Base-by-base conservation (phyloP, 495 filamentous ascomycete genomes). In the Venustampulla echinocandica region DNA sequence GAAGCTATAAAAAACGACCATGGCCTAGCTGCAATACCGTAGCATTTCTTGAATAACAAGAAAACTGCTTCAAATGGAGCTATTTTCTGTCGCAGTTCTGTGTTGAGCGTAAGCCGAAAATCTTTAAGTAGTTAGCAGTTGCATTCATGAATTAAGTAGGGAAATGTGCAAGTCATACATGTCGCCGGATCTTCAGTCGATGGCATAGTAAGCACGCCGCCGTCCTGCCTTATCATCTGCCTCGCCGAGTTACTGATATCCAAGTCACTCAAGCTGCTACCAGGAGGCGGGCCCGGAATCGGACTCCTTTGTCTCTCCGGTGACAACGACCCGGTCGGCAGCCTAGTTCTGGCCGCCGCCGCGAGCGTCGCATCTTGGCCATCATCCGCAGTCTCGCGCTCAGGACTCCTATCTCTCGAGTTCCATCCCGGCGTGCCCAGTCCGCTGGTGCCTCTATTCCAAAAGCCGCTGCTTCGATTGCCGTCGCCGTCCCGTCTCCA, bases 71-170 rank as follows among this genome's bases (percentile, higher is more conserved):
- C 85, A 51, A 94, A 82, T 22, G 86, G 85, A 60, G 93, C 87
- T 40, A 82, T 84, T 23, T 85, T 76, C 56, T 94, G 87, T 53
- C 87, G 84, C 17, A 93, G 84, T 67, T 95, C 89, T 51, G 87
- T 84, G 47, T 84, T 75, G 34, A 90, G 68, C 25, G 84, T 81
- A 56, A 95, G 90, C 49, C 89, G 85, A 50, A 95, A 82, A 64
- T 90, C 88, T 93, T 54, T 17, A 9, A 32, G 44, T 47, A 13
- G 30, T 55, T 24, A 55, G 47, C 36, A 41, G 4, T n/a, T n/a
- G n/a, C n/a, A n/a, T n/a, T 32, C 25, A 20, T 44, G 4, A 13
- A 10, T 18, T n/a, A 10, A 17, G 36, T 10, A 38, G n/a, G n/a
- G n/a, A 37, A 37, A 32, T 23, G 2, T 15, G 46, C 49, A 20